Conservation (phyloP, 345 rosid species). For the Dovyalis caffra region DNA sequence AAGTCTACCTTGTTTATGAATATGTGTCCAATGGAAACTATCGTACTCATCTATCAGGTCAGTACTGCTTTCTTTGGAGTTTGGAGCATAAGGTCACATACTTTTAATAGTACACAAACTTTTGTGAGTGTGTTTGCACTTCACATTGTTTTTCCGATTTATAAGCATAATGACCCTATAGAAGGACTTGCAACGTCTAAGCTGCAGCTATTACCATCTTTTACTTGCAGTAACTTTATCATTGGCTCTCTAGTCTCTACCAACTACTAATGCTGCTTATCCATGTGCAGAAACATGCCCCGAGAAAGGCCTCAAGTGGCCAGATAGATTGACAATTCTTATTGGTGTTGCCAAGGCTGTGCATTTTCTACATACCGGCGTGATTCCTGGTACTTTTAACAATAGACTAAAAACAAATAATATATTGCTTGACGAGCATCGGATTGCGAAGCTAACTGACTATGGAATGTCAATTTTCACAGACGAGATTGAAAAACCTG, state of each 20-base stretch:
- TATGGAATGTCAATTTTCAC: constrained; percentile 75
- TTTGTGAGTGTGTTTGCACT: neutral
- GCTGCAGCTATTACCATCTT: neutral
- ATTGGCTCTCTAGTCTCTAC: neutral
- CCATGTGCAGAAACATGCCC: constrained; percentile 54
- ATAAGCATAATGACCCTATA: neutral
- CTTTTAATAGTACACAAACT: neutral
- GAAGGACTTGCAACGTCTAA: neutral
- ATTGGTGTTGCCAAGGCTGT: constrained; percentile 93
- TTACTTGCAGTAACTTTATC: neutral
- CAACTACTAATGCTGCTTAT: neutral
- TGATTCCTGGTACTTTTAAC: constrained; percentile 70
- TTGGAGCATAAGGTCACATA: too few relatives aligned
- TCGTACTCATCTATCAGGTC: constrained; percentile 75
- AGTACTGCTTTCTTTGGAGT: constrained; percentile 15
- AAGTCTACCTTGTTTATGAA: constrained; percentile 79
- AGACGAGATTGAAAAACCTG: constrained; percentile 62
- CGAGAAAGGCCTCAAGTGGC: constrained; percentile 78
- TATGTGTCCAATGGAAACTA: constrained; percentile 66
- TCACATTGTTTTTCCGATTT: neutral
- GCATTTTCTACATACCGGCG: constrained; percentile 85
- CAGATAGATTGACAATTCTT: constrained; percentile 73
- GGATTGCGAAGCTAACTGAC: constrained; percentile 89
- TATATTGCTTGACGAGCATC: constrained; percentile 88
- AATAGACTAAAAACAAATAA: constrained; percentile 73